A percentile compares a stretch with the other conserved stretches of the same genome.
Evolutionary conservation across 805 yeast species (phyloP).

Genomic region (Candida methanosorbosa): DNA sequence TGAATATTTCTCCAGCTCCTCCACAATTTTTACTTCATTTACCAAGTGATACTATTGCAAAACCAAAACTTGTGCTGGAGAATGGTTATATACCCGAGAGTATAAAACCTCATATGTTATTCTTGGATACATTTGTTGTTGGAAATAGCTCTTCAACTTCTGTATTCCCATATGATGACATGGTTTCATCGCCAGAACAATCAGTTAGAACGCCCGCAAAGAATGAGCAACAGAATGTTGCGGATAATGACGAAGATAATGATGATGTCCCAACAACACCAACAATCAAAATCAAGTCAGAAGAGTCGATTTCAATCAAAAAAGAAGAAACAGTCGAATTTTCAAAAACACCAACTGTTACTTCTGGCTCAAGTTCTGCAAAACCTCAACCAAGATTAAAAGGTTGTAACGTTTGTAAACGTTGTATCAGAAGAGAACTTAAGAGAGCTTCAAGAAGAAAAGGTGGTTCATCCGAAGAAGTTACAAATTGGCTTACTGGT

Average conservation of each 20-base stretch:
- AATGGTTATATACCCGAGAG: constrained; percentile 38
- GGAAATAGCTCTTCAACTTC: constrained; percentile 6
- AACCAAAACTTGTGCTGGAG: constrained; percentile 68
- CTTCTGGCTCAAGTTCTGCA: constrained; percentile 1
- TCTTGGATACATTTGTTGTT: constrained; percentile 74
- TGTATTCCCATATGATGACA: constrained; percentile 4
- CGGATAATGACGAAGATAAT: constrained; percentile 6
- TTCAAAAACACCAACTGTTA: constrained; percentile 1
- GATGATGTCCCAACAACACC: neutral
- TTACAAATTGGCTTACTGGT: constrained; percentile 67
- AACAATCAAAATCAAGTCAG: neutral
- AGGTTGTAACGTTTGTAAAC: constrained; percentile 69
- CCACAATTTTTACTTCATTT: constrained; percentile 64
- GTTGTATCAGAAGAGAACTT: constrained; percentile 88
- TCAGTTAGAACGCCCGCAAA: neutral
- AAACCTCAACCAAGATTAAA: constrained; percentile 6
- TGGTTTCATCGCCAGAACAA: constrained; percentile 14
- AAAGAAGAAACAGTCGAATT: constrained; percentile 1
- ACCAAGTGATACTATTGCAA: constrained; percentile 82
- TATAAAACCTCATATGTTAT: constrained; percentile 45
- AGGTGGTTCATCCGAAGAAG: constrained; percentile 65
- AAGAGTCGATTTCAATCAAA: no score
- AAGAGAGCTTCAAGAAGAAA: constrained; percentile 92
- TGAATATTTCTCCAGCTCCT: constrained; percentile 70
- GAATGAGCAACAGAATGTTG: constrained; percentile 16